A percentile compares a stretch with the other conserved stretches of the same genome.
Evolutionary conservation across 768 basidiomycete species (phyloP).

Genomic region (Mycena kentingensis): DNA sequence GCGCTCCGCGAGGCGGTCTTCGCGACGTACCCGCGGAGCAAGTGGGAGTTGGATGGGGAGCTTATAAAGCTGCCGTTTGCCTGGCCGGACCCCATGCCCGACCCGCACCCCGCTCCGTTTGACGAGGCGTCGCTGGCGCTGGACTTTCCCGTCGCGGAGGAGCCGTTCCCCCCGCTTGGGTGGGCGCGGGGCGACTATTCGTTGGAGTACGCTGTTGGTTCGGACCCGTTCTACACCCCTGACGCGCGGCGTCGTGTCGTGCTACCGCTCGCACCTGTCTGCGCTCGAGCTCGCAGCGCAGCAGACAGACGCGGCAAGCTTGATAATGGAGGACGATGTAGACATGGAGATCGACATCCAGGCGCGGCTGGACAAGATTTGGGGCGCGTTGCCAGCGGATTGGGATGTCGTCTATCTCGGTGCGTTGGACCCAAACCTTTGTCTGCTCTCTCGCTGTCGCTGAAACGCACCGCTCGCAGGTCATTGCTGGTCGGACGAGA

Average conservation of each 20-base stretch:
- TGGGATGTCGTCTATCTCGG: constrained; percentile 81
- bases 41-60: no score
- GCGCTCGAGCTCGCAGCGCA: constrained; percentile 44
- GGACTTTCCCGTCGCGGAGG: background rate
- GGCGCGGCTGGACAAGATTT: constrained; percentile 41
- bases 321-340: constrained; percentile 79
- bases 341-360: constrained; percentile 71
- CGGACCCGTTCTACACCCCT: constrained; percentile 49
- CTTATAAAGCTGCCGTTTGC: background rate
- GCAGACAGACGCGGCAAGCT: constrained; percentile 36
- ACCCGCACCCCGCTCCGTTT: background rate
- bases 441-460: background rate
- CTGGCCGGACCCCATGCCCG: no score
- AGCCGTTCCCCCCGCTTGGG: constrained; percentile 31
- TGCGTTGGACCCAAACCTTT: constrained; percentile 28
- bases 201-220: constrained; percentile 36
- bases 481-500: constrained; percentile 79
- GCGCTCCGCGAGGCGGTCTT: background rate
- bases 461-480: constrained; percentile 44
- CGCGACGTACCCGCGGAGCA: background rate
- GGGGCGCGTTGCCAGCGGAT: constrained; percentile 53
- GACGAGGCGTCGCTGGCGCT: background rate
- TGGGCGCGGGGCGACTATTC: constrained; percentile 47
- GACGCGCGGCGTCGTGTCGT: constrained; percentile 62
- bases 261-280: constrained; percentile 69